A percentile compares a stretch with the other conserved stretches of the same genome.
phyloP scores from a whole-genome alignment of 2,329 filamentous ascomycete genomes.

The Phoma sp. region DNA sequence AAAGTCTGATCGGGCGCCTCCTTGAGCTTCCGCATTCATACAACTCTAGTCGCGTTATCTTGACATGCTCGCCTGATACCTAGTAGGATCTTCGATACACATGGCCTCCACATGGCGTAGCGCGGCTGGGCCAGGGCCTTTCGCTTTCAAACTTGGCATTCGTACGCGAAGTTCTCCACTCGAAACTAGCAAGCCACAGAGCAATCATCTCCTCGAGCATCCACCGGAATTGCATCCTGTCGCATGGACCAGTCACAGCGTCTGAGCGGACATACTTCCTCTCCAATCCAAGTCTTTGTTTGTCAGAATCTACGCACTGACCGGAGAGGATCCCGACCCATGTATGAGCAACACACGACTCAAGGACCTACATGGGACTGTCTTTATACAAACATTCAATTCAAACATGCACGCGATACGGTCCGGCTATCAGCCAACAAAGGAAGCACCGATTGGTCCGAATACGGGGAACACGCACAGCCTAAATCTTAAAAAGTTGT shows the following conservation, averaged over 20 bases:
- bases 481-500: slow-evolving; percentile 3
- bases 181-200: slow-evolving; percentile 1
- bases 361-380: slow-evolving; percentile 17
- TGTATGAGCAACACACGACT: slow-evolving; percentile 21
- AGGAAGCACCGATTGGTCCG: slow-evolving; percentile 21
- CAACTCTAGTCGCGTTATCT: slow-evolving; percentile 5
- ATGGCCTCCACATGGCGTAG: slow-evolving; percentile 11
- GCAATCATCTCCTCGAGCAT: neutral
- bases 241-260: slow-evolving; percentile 15
- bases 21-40: neutral
- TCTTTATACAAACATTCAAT: slow-evolving; percentile 13
- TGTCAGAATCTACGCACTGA: slow-evolving; percentile 1
- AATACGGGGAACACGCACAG: slow-evolving; percentile 14
- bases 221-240: slow-evolving; percentile 10
- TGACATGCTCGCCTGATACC: neutral
- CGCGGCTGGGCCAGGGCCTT: slow-evolving; percentile 3
- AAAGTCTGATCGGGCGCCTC: neutral
- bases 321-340: slow-evolving; percentile 13
- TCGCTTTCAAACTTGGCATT: slow-evolving; percentile 1
- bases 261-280: slow-evolving; percentile 17
- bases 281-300: slow-evolving; percentile 8
- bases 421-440: slow-evolving; percentile 27
- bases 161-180: slow-evolving; percentile 1
- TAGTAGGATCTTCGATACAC: slow-evolving; percentile 1
- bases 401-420: slow-evolving; percentile 23